Percentiles rank a stretch among this genome's conserved stretches.
These are phyloP conservation scores for Gardenia jasminoides DNA, from an alignment of 257 asterid genomes.

Conservation along the genomic window DNA sequence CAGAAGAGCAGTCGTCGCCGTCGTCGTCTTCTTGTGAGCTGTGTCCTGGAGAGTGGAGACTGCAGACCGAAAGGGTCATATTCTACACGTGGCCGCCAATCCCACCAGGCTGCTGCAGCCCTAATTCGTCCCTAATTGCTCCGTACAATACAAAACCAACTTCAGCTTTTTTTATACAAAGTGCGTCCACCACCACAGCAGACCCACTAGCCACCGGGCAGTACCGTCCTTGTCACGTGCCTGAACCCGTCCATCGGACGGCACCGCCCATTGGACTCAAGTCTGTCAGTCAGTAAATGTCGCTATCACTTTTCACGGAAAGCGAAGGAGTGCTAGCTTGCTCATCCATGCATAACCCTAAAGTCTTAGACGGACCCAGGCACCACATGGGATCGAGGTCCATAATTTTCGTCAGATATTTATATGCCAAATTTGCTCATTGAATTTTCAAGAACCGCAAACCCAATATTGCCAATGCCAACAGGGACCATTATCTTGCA, in stretches of 20 bases:
- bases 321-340: background rate
- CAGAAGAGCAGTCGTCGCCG: background rate
- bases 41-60: no score
- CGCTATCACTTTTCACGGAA: background rate
- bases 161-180: background rate
- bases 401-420: background rate
- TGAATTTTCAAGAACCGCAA: no score
- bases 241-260: conserved; percentile 41
- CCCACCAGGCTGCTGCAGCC: no score
- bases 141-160: background rate
- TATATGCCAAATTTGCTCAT: background rate
- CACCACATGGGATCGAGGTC: no score
- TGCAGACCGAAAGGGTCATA: background rate
- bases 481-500: no score
- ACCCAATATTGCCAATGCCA: no score
- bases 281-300: background rate
- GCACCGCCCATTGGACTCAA: conserved; percentile 51
- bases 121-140: background rate
- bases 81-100: conserved; percentile 15
- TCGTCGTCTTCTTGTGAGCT: background rate
- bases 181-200: conserved; percentile 20
- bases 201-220: conserved; percentile 23
- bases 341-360: background rate
- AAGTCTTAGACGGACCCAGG: background rate
- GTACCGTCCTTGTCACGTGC: conserved; percentile 56